phyloP scores from a whole-genome alignment of 148 eudicot genomes.

The Cornus florida region DNA sequence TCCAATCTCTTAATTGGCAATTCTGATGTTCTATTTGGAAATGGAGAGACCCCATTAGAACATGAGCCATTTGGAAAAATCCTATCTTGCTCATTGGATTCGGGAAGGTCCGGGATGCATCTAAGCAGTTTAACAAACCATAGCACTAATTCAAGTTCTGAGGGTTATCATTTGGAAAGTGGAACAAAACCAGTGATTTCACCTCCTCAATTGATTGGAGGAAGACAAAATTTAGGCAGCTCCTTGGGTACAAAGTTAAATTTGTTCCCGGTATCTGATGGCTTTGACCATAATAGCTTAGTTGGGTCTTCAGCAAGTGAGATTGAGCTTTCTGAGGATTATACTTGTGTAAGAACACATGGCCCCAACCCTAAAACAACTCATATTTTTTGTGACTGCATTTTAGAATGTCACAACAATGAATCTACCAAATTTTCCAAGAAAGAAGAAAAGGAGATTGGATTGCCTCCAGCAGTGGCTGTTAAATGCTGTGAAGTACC shows the following conservation, averaged over 20 bases:
- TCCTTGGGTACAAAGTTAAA: slow-evolving; percentile 15
- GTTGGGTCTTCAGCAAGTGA: slow-evolving; percentile 64
- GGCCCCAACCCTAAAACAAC: slow-evolving; percentile 89
- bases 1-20: slow-evolving; percentile 55
- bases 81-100: slow-evolving; percentile 78
- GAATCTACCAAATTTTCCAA: slow-evolving; percentile 28
- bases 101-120: slow-evolving; percentile 46
- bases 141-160: slow-evolving; percentile 28
- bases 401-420: slow-evolving; percentile 72
- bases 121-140: slow-evolving; percentile 28
- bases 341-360: slow-evolving; percentile 81
- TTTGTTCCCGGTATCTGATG: slow-evolving; percentile 18
- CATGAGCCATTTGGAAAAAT: slow-evolving; percentile 37
- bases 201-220: slow-evolving; percentile 11
- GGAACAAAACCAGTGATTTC: slow-evolving; percentile 22
- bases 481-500: slow-evolving; percentile 24
- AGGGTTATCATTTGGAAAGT: slow-evolving; percentile 34
- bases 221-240: slow-evolving; percentile 27
- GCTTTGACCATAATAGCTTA: slow-evolving; percentile 28
- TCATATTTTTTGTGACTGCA: slow-evolving; percentile 31
- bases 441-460: slow-evolving; percentile 28
- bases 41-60: slow-evolving; percentile 51
- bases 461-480: slow-evolving; percentile 22
- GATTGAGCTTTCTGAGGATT: slow-evolving; percentile 95
- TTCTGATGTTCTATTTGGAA: slow-evolving; percentile 65